Conservation (phyloP, 176 grass and related monocot genomes). For the Musa schizocarpa region DNA sequence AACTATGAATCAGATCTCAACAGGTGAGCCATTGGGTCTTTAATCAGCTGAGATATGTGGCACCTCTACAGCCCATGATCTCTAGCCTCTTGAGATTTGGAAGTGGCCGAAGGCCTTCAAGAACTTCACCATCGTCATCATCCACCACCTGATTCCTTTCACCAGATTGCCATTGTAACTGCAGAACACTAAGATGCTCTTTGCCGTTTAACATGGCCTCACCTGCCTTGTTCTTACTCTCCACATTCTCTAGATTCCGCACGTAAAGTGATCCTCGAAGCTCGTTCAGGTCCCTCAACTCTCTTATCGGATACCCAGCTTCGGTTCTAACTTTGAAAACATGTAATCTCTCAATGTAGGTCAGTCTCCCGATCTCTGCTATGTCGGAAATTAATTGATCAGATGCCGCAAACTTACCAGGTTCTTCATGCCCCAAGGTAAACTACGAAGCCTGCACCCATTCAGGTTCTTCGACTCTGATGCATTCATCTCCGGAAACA, state of each 20-base stretch:
- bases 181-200: conserved; percentile 7
- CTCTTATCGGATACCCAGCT: neutral
- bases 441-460: too few relatives aligned
- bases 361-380: conserved; percentile 24
- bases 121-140: too few relatives aligned
- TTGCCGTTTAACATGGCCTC: conserved; percentile 19
- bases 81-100: too few relatives aligned
- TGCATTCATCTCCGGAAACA: too few relatives aligned
- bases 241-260: conserved; percentile 17
- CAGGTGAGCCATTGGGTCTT: too few relatives aligned
- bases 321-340: conserved; percentile 13
- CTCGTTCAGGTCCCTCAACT: conserved; percentile 24
- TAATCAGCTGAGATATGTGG: too few relatives aligned
- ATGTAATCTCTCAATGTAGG: conserved; percentile 12
- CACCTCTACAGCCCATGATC: too few relatives aligned
- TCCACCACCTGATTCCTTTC: neutral
- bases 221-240: conserved; percentile 15
- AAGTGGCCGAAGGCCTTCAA: too few relatives aligned
- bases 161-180: conserved; percentile 9
- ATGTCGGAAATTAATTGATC: conserved; percentile 8
- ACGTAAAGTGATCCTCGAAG: neutral
- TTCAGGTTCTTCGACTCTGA: too few relatives aligned
- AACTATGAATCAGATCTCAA: too few relatives aligned
- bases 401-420: conserved; percentile 6
- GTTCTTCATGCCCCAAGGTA: neutral